phyloP scores from a whole-genome alignment of 2,329 filamentous ascomycete species.

The Calonectria honghensis region DNA sequence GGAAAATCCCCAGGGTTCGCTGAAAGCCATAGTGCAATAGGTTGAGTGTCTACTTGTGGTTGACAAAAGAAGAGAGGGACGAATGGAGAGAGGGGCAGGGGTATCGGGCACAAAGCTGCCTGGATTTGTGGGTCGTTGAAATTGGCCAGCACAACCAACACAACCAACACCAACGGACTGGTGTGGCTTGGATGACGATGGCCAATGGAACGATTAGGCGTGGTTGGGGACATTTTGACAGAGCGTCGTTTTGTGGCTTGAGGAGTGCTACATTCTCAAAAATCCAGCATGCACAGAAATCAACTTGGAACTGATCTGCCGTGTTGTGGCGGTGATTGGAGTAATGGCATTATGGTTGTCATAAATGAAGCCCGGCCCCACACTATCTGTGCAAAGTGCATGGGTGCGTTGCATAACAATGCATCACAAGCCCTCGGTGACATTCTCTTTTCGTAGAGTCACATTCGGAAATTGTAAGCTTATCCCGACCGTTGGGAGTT shows the following conservation, averaged over 20 bases:
- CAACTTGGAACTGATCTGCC: neutral
- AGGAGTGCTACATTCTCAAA: neutral
- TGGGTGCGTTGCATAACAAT: neutral
- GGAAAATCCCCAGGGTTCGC: neutral
- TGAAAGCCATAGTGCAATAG: neutral
- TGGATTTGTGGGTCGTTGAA: neutral
- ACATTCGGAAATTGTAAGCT: neutral
- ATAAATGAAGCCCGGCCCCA: neutral
- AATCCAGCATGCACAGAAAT: neutral
- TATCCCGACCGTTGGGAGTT: neutral
- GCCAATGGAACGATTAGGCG: neutral
- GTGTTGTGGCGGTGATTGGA: neutral
- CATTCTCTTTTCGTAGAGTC: neutral
- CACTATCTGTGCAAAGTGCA: neutral
- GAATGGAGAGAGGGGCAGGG: neutral
- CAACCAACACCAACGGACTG: neutral
- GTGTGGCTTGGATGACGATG: neutral
- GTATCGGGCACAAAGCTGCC: neutral
- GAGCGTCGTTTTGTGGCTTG: neutral
- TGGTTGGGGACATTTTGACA: neutral
- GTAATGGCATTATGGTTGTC: neutral
- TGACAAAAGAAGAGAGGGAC: neutral
- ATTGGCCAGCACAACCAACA: neutral
- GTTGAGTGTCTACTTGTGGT: neutral
- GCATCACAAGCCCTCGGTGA: no score